These are phyloP conservation scores for Botrytis sinoallii DNA, from an alignment of 2,329 filamentous ascomycete genomes.

Conservation along the genomic window DNA sequence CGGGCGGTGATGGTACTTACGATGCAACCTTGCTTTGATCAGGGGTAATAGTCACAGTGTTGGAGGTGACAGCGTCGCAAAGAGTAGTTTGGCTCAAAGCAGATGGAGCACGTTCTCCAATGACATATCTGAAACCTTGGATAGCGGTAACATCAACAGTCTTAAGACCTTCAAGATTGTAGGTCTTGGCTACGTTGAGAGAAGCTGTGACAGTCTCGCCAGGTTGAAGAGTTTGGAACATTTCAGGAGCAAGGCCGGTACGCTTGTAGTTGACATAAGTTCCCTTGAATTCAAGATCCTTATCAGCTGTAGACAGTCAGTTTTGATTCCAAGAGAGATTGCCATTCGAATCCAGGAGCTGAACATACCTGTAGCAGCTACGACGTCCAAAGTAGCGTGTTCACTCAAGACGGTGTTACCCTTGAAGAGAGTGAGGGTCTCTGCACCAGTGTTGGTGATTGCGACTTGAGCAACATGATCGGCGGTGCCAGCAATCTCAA, in stretches of 20 bases:
- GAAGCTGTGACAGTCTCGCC: slow-evolving; percentile 27
- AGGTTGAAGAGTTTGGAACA: slow-evolving; percentile 28
- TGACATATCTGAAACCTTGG: slow-evolving; percentile 31
- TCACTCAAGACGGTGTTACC: slow-evolving; percentile 31
- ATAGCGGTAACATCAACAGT: slow-evolving; percentile 27
- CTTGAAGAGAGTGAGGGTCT: slow-evolving; percentile 30
- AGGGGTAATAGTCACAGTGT: slow-evolving; percentile 27
- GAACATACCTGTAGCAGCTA: slow-evolving; percentile 25
- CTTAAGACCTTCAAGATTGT: slow-evolving; percentile 26
- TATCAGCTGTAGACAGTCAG: slow-evolving; percentile 23
- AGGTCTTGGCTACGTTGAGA: slow-evolving; percentile 30
- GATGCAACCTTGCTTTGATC: slow-evolving; percentile 26
- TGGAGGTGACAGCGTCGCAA: slow-evolving; percentile 24
- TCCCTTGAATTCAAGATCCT: slow-evolving; percentile 28
- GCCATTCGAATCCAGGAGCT: not conserved
- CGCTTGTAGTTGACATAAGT: slow-evolving; percentile 30
- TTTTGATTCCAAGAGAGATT: not conserved
- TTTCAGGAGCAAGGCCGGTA: slow-evolving; percentile 21
- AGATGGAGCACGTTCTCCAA: slow-evolving; percentile 23
- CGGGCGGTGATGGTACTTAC: slow-evolving; percentile 21
- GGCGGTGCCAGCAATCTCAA: slow-evolving; percentile 25
- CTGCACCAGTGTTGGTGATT: slow-evolving; percentile 29
- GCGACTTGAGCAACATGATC: slow-evolving; percentile 28
- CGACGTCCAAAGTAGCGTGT: slow-evolving; percentile 29
- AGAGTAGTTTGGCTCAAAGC: slow-evolving; percentile 16